A percentile compares a stretch with the other conserved stretches of the same genome.
These are phyloP conservation scores for Cornus suecica DNA, from an alignment of 148 eudicot genomes.

Conservation along the genomic window DNA sequence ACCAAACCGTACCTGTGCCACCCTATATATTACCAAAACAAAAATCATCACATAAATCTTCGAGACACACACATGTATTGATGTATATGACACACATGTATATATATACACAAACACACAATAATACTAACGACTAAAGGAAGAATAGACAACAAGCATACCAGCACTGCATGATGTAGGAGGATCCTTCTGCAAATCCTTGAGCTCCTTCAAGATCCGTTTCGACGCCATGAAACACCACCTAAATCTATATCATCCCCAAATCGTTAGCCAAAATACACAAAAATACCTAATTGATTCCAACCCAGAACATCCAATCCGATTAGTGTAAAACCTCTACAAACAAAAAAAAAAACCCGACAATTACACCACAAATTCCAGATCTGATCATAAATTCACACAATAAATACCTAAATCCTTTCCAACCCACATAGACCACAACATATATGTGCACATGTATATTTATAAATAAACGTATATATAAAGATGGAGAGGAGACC, in stretches of 20 bases:
- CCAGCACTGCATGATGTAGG: constrained; percentile 22
- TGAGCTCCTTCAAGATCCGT: constrained; percentile 21
- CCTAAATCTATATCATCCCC: neutral
- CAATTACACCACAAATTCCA: neutral
- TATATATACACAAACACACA: too few relatives aligned
- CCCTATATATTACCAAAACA: too few relatives aligned
- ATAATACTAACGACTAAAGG: too few relatives aligned
- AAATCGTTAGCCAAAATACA: constrained; percentile 6
- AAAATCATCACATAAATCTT: too few relatives aligned
- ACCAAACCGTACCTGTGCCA: too few relatives aligned
- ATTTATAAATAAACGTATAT: neutral
- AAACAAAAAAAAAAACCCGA: neutral
- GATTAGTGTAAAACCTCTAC: neutral
- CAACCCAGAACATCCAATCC: neutral
- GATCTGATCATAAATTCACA: neutral
- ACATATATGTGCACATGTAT: neutral
- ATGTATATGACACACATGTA: too few relatives aligned
- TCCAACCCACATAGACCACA: neutral
- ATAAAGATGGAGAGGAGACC: neutral
- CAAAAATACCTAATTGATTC: neutral
- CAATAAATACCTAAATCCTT: neutral
- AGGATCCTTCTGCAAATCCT: constrained; percentile 24
- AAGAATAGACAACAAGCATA: neutral
- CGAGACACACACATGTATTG: too few relatives aligned
- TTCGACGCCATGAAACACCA: constrained; percentile 12